phyloP scores from a whole-genome alignment of 2,329 filamentous ascomycete genomes.

The Cryphonectria japonica region DNA sequence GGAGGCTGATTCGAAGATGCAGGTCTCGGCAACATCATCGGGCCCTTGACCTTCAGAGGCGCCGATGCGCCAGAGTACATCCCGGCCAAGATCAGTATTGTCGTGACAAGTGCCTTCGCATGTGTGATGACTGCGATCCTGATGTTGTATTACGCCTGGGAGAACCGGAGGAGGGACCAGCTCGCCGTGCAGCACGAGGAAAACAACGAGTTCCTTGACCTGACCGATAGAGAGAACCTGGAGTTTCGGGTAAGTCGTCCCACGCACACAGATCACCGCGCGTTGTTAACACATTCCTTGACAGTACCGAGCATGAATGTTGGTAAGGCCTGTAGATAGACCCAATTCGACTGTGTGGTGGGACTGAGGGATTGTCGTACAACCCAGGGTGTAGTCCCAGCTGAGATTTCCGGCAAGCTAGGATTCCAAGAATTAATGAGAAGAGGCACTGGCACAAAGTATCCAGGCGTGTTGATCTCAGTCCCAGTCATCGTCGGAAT shows the following conservation, averaged over 20 bases:
- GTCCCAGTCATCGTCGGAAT: constrained; percentile 67
- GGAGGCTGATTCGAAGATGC: constrained; percentile 25
- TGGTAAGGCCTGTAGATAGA: background rate
- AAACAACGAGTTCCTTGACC: constrained; percentile 38
- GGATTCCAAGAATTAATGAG: background rate
- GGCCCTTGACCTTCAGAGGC: constrained; percentile 43
- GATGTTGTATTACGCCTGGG: constrained; percentile 29
- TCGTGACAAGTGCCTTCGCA: constrained; percentile 35
- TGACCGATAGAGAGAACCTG: constrained; percentile 39
- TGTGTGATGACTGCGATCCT: constrained; percentile 22
- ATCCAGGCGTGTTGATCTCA: constrained; percentile 39
- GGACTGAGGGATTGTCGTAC: background rate
- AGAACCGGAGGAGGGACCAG: constrained; percentile 27
- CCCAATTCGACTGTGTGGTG: background rate
- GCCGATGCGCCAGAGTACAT: constrained; percentile 42
- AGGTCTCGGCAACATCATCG: constrained; percentile 47
- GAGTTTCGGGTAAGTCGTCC: constrained; percentile 33
- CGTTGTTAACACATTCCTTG: constrained; percentile 13
- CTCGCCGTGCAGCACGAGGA: constrained; percentile 31
- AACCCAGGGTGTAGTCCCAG: background rate
- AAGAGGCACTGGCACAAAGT: background rate
- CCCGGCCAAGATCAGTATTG: constrained; percentile 48
- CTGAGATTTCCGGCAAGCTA: background rate
- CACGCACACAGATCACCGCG: background rate
- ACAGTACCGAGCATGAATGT: constrained; percentile 25